A percentile compares a stretch with the other conserved stretches of the same genome.
phyloP scores from a whole-genome alignment of 306 rosid species.

The Purshia tridentata region DNA sequence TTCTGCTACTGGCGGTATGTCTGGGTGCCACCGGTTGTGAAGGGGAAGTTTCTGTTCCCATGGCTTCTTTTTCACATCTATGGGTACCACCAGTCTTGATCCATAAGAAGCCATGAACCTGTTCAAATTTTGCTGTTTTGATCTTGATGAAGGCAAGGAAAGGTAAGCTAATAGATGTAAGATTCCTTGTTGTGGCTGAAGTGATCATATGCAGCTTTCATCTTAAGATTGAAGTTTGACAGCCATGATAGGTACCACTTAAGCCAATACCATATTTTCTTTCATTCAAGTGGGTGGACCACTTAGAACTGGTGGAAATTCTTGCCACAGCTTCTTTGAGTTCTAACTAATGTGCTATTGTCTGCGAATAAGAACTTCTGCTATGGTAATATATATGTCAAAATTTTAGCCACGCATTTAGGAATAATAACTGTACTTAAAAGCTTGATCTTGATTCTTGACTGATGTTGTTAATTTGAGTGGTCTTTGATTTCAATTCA shows the following conservation, averaged over 20 bases:
- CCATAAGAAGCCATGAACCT: slow-evolving; percentile 61
- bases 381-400: slow-evolving; percentile 20
- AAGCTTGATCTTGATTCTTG: background rate
- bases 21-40: slow-evolving; percentile 86
- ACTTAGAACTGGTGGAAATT: slow-evolving; percentile 19
- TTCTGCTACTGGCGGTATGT: slow-evolving; percentile 54
- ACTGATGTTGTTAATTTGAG: background rate
- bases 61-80: slow-evolving; percentile 69
- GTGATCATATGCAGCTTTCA: background rate
- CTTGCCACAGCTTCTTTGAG: slow-evolving; percentile 11
- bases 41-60: slow-evolving; percentile 66
- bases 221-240: slow-evolving; percentile 22
- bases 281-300: slow-evolving; percentile 39
- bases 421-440: slow-evolving; percentile 26
- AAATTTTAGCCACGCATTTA: slow-evolving; percentile 32
- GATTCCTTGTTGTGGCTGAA: slow-evolving; percentile 7
- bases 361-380: slow-evolving; percentile 15
- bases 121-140: slow-evolving; percentile 14
- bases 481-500: slow-evolving; percentile 9
- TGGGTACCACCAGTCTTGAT: slow-evolving; percentile 52
- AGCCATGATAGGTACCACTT: slow-evolving; percentile 17
- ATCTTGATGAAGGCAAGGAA: slow-evolving; percentile 15
- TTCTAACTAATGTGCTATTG: background rate
- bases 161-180: background rate
- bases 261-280: background rate